Percentiles rank a stretch among this genome's conserved stretches.
phyloP scores from a whole-genome alignment of 352 stramenopile species.

The Hyaloperonospora brassicae region DNA sequence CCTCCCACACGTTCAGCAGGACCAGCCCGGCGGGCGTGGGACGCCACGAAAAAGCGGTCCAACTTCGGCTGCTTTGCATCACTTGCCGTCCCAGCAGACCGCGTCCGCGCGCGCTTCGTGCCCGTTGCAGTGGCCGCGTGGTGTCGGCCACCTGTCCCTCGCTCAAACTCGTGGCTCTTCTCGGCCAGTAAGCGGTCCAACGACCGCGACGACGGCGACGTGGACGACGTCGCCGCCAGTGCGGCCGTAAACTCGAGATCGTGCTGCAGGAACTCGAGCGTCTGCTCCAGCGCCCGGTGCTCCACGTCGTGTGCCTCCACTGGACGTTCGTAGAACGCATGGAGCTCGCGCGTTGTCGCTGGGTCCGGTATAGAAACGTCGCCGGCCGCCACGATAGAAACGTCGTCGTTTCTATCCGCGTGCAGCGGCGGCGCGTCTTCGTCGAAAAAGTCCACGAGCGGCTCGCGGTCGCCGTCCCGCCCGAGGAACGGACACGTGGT shows the following conservation, averaged over 20 bases:
- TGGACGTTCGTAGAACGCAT: constrained; percentile 38
- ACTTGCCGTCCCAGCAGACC: constrained; percentile 15
- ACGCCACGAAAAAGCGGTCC: constrained; percentile 32
- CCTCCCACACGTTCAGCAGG: constrained; percentile 9
- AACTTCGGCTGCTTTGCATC: constrained; percentile 38
- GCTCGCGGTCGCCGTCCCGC: constrained; percentile 18
- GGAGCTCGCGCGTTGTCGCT: constrained; percentile 24
- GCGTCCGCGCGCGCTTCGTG: constrained; percentile 16
- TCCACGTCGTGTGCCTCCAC: constrained; percentile 29
- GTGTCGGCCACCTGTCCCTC: constrained; percentile 5
- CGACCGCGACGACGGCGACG: constrained; percentile 18
- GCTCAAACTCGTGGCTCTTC: constrained; percentile 3
- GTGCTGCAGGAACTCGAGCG: constrained; percentile 45
- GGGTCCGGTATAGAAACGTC: constrained; percentile 5
- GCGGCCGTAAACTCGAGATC: constrained; percentile 39
- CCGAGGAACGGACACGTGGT: constrained; percentile 40
- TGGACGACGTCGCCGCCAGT: constrained; percentile 15
- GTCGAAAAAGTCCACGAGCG: constrained; percentile 40
- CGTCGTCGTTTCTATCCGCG: constrained; percentile 16
- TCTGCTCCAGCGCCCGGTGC: constrained; percentile 36
- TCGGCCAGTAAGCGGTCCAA: constrained; percentile 1
- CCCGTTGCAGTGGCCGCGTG: constrained; percentile 2
- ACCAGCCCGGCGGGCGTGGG: constrained; percentile 13
- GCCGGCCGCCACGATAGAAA: no score
- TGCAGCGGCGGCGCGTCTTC: constrained; percentile 37